Evolutionary conservation across 306 rosid species (phyloP).

Genomic region (Hippophae tibetana): DNA sequence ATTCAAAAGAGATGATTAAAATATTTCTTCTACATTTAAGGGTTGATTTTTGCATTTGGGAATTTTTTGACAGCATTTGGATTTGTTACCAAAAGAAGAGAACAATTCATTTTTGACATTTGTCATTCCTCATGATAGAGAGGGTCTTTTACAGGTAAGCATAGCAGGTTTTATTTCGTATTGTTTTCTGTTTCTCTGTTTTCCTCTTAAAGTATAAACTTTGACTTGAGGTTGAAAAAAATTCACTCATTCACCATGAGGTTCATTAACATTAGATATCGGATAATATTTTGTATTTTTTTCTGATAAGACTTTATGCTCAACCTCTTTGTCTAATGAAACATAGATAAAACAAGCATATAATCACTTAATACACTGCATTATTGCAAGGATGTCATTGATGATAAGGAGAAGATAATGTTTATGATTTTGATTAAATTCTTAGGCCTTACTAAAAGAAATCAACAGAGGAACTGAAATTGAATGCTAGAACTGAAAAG

Average conservation of each 20-base stretch:
- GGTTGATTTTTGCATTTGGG: slow-evolving; percentile 24
- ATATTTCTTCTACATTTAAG: not conserved
- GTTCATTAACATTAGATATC: not conserved
- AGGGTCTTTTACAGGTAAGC: slow-evolving; percentile 42
- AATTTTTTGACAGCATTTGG: slow-evolving; percentile 47
- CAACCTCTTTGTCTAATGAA: too few species aligned
- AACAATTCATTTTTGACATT: slow-evolving; percentile 46
- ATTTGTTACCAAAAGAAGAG: slow-evolving; percentile 72
- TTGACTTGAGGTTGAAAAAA: not conserved
- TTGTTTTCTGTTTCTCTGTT: not conserved
- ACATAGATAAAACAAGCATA: too few species aligned
- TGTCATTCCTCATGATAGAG: slow-evolving; percentile 74
- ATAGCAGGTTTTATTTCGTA: not conserved
- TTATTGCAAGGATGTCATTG: too few species aligned
- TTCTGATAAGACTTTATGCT: too few species aligned
- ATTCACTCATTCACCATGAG: not conserved
- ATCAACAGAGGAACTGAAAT: too few species aligned
- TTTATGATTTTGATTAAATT: too few species aligned
- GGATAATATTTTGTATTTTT: not conserved
- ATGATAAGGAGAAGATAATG: too few species aligned
- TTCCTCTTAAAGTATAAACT: not conserved
- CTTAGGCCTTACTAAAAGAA: too few species aligned
- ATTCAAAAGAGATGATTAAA: too few species aligned
- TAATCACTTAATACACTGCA: too few species aligned
- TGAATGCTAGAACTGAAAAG: too few species aligned